Percentiles rank a stretch among this genome's conserved stretches.
These are phyloP conservation scores for Candida ulmi DNA, from an alignment of 805 yeast species.

Conservation along the genomic window DNA sequence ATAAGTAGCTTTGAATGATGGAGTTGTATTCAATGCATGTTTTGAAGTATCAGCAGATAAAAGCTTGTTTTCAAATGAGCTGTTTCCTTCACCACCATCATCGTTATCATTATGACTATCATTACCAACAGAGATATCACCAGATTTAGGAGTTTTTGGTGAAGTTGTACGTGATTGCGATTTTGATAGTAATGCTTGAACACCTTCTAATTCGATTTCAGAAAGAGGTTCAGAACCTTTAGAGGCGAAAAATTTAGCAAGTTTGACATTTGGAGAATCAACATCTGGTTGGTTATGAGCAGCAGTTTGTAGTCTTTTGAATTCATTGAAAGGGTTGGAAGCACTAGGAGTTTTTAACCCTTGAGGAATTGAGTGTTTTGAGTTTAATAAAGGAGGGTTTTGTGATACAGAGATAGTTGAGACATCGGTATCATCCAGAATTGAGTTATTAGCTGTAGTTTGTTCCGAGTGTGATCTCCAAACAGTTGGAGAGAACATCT, in stretches of 20 bases:
- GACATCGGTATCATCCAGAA: conserved; percentile 8
- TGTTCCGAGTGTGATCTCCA: conserved; percentile 6
- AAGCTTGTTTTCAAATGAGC: conserved; percentile 1
- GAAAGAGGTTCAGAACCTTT: conserved; percentile 74
- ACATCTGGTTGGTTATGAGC: neutral
- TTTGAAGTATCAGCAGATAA: conserved; percentile 3
- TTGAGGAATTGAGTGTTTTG: neutral
- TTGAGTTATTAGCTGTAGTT: neutral
- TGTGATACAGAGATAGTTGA: conserved; percentile 5
- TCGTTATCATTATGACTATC: no score
- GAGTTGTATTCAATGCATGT: conserved; percentile 15
- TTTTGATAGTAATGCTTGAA: conserved; percentile 49
- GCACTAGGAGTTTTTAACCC: conserved; percentile 4
- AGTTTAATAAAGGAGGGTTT: neutral
- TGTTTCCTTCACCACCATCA: conserved; percentile 7
- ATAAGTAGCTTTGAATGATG: conserved; percentile 31
- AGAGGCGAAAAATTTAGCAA: conserved; percentile 63
- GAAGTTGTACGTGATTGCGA: conserved; percentile 27
- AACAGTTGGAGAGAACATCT: conserved; percentile 19
- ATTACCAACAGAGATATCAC: no score
- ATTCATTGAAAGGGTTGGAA: conserved; percentile 17
- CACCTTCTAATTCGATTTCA: conserved; percentile 80
- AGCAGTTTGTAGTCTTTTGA: conserved; percentile 6
- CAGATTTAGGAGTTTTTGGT: conserved; percentile 7
- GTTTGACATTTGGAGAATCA: conserved; percentile 48